These are phyloP conservation scores for Claviceps sp. DNA, from an alignment of 2,329 filamentous ascomycete species.

Conservation along the genomic window DNA sequence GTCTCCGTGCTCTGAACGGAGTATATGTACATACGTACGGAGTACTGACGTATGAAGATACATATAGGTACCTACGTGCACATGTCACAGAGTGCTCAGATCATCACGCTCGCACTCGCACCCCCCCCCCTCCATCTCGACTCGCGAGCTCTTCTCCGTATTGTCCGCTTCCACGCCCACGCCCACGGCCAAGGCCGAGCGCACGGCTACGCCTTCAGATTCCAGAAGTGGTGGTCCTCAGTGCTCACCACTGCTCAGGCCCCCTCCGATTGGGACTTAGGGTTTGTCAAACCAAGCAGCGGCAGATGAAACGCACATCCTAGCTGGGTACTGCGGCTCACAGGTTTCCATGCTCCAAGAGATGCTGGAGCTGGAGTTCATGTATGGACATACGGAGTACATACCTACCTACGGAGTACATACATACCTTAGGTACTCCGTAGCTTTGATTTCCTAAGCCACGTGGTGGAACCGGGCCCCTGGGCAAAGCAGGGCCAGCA, in stretches of 20 bases:
- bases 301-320: background rate
- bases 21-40: background rate
- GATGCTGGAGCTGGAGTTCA: background rate
- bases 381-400: too few relatives aligned
- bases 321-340: background rate
- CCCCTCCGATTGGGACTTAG: background rate
- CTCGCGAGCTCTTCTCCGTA: background rate
- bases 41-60: too few relatives aligned
- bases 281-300: background rate
- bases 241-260: background rate
- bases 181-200: background rate
- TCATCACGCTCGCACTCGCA: background rate
- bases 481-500: background rate
- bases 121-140: background rate
- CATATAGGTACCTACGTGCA: too few relatives aligned
- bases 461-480: background rate
- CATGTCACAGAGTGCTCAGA: too few relatives aligned
- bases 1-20: too few relatives aligned
- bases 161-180: too few relatives aligned
- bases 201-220: background rate
- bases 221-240: background rate
- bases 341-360: background rate
- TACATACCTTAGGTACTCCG: too few relatives aligned
- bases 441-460: background rate
- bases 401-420: too few relatives aligned